These are phyloP conservation scores for Melastoma candidum DNA, from an alignment of 441 rosid genomes.

Conservation along the genomic window DNA sequence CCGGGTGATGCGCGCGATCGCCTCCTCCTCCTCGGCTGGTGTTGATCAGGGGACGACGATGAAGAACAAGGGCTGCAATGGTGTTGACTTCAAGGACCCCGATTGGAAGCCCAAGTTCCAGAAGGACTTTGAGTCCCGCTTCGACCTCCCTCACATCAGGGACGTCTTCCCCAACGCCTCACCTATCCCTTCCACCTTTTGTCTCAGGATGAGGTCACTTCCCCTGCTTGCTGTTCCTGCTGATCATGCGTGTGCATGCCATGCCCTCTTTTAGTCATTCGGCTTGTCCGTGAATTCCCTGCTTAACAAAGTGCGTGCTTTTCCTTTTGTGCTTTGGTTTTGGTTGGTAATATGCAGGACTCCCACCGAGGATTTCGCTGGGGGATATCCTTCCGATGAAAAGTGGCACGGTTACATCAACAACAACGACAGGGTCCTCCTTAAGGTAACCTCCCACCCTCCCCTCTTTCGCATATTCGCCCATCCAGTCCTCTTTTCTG, in stretches of 20 bases:
- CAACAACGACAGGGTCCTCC: slow-evolving; percentile 82
- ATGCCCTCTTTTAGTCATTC: background rate
- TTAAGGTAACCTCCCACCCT: slow-evolving; percentile 41
- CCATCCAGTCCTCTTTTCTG: no score
- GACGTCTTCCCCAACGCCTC: slow-evolving; percentile 57
- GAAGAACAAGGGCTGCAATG: no score
- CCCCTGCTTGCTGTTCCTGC: background rate
- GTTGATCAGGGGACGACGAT: no score
- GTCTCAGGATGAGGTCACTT: slow-evolving; percentile 78
- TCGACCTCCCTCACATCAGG: slow-evolving; percentile 70
- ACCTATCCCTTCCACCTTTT: slow-evolving; percentile 77
- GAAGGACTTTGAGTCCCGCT: slow-evolving; percentile 56
- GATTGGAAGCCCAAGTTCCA: slow-evolving; percentile 65
- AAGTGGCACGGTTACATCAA: slow-evolving; percentile 96
- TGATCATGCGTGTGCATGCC: background rate
- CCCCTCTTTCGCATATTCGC: no score
- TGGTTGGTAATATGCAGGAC: slow-evolving; percentile 31
- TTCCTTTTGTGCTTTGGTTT: background rate
- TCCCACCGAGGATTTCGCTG: slow-evolving; percentile 62
- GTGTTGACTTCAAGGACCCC: slow-evolving; percentile 54
- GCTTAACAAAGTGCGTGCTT: background rate
- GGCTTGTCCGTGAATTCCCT: no score
- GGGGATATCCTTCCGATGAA: slow-evolving; percentile 87
- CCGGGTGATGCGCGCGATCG: no score
- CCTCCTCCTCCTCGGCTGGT: no score